Evolutionary conservation across 1,139 yeast species (phyloP).

Genomic region (Blastobotrys ciferrii): DNA sequence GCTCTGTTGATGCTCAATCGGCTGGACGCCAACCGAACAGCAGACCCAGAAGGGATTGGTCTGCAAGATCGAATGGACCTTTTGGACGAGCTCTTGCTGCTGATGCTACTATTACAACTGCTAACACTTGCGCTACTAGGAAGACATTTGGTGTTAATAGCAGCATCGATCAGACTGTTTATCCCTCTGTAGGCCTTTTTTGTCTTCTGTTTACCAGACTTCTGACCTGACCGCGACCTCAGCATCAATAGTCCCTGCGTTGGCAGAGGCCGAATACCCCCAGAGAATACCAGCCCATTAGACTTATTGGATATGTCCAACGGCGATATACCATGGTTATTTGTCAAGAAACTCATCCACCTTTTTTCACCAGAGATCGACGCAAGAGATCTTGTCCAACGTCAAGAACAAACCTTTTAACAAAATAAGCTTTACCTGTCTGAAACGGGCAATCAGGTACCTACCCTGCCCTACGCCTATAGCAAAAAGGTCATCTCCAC

Average conservation of each 20-base stretch:
- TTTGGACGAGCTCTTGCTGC: not conserved
- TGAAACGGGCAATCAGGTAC: too few species aligned
- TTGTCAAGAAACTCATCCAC: not conserved
- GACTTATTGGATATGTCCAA: slow-evolving; percentile 15
- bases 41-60: too few species aligned
- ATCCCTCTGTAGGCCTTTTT: not conserved
- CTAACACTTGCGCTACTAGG: not conserved
- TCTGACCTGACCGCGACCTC: not conserved
- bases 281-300: slow-evolving; percentile 14
- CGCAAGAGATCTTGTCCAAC: not conserved
- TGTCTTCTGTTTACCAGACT: not conserved
- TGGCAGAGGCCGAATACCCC: not conserved
- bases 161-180: not conserved
- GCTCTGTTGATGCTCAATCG: too few species aligned
- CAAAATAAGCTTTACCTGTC: too few species aligned
- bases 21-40: too few species aligned
- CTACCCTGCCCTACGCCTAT: too few species aligned
- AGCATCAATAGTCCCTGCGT: not conserved
- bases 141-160: not conserved
- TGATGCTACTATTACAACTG: not conserved
- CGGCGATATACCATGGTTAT: slow-evolving; percentile 1
- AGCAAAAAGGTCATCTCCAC: too few species aligned
- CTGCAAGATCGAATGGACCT: not conserved
- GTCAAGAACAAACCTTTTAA: not conserved
- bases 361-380: too few species aligned